phyloP scores from a whole-genome alignment of 2,329 filamentous ascomycete species.

The Aspergillus thermomutatus region DNA sequence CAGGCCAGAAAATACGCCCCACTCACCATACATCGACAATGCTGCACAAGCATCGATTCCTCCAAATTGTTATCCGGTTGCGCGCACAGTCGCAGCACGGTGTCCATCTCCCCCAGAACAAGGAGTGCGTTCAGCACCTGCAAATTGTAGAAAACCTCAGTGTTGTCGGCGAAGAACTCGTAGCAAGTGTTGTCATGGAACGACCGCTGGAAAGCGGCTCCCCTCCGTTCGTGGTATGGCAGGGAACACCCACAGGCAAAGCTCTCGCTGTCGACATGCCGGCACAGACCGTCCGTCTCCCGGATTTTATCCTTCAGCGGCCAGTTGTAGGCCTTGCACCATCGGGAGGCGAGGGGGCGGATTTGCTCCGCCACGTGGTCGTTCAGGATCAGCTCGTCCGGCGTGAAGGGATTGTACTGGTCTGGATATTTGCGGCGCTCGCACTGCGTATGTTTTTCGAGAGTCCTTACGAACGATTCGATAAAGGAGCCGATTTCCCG shows the following conservation, averaged over 20 bases:
- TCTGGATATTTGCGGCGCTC: constrained; percentile 11
- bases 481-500: constrained; percentile 8
- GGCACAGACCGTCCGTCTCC: background rate
- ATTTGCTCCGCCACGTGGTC: constrained; percentile 5
- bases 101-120: constrained; percentile 22
- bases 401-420: background rate
- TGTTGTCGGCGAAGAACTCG: constrained; percentile 9
- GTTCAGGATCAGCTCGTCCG: constrained; percentile 5
- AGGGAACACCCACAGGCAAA: constrained; percentile 1
- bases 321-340: background rate
- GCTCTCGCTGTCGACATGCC: background rate
- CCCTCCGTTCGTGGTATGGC: constrained; percentile 13
- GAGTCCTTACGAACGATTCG: constrained; percentile 6
- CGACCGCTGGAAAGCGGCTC: constrained; percentile 13
- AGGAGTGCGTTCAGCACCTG: constrained; percentile 23
- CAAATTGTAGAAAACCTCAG: constrained; percentile 12
- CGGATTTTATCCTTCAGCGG: background rate
- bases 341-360: constrained; percentile 5
- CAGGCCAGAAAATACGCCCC: background rate
- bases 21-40: constrained; percentile 4
- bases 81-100: constrained; percentile 15
- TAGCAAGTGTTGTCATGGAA: constrained; percentile 10
- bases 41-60: background rate
- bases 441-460: constrained; percentile 6
- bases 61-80: constrained; percentile 6